phyloP scores from a whole-genome alignment of 345 rosid species.

The Xanthoceras sorbifolium region DNA sequence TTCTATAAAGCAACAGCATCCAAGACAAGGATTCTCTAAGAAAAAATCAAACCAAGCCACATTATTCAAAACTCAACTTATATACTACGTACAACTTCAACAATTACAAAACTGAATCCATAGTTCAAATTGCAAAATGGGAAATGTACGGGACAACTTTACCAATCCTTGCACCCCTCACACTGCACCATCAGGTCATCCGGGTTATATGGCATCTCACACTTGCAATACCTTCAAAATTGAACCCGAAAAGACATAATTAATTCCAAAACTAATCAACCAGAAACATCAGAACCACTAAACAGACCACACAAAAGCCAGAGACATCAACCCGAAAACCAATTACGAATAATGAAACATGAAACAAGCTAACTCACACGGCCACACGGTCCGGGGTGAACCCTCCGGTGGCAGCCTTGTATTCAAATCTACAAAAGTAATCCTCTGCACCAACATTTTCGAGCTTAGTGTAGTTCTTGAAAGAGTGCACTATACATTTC shows the following conservation, averaged over 20 bases:
- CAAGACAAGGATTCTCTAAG: neutral
- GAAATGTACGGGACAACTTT: slow-evolving; percentile 16
- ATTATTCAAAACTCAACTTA: neutral
- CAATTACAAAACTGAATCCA: slow-evolving; percentile 5
- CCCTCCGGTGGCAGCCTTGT: slow-evolving; percentile 79
- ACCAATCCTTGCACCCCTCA: slow-evolving; percentile 93
- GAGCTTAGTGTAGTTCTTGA: slow-evolving; percentile 81
- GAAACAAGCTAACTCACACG: slow-evolving; percentile 53
- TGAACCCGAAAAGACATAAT: slow-evolving; percentile 10
- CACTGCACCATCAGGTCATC: slow-evolving; percentile 90
- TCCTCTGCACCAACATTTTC: slow-evolving; percentile 87
- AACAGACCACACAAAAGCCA: no score
- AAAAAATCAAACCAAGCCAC: neutral
- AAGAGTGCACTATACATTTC: slow-evolving; percentile 77
- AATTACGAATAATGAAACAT: neutral
- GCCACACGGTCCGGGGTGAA: slow-evolving; percentile 88
- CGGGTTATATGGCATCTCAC: slow-evolving; percentile 92
- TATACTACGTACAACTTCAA: neutral
- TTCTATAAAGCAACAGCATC: slow-evolving; percentile 1
- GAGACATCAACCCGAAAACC: neutral
- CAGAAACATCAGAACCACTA: slow-evolving; percentile 1
- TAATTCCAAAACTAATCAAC: neutral
- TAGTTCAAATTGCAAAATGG: neutral
- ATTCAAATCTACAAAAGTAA: slow-evolving; percentile 78
- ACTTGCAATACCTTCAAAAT: slow-evolving; percentile 75